A percentile compares a stretch with the other conserved stretches of the same genome.
Conservation (phyloP, 2,329 filamentous ascomycete genomes). For the Sphaceloma murrayae region DNA sequence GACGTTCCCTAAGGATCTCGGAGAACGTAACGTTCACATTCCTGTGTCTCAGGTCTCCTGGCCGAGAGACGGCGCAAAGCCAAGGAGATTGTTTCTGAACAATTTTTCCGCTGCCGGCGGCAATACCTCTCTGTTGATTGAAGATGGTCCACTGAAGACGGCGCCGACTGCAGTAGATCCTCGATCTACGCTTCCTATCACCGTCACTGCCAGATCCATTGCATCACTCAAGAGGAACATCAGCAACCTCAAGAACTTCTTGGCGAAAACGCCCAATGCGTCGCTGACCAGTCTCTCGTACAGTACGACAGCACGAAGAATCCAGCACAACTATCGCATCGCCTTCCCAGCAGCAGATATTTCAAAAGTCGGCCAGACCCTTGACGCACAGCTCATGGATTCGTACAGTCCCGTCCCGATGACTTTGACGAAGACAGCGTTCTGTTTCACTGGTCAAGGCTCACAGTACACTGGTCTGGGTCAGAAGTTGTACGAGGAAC, state of each 20-base stretch:
- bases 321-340: conserved; percentile 46
- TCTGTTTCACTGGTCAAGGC: conserved; percentile 45
- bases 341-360: conserved; percentile 40
- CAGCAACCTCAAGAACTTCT: conserved; percentile 37
- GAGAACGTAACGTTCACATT: conserved; percentile 45
- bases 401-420: conserved; percentile 45
- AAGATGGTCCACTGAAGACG: conserved; percentile 40
- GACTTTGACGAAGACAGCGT: conserved; percentile 42
- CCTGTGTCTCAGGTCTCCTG: conserved; percentile 37
- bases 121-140: conserved; percentile 44
- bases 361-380: conserved; percentile 36
- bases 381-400: conserved; percentile 41
- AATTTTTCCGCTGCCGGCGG: conserved; percentile 47
- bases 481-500: conserved; percentile 41
- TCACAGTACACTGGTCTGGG: conserved; percentile 45
- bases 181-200: conserved; percentile 38
- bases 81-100: conserved; percentile 44
- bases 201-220: conserved; percentile 43
- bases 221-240: conserved; percentile 45
- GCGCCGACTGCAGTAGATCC: conserved; percentile 36
- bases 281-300: conserved; percentile 43
- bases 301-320: conserved; percentile 44
- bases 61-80: conserved; percentile 39
- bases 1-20: conserved; percentile 44
- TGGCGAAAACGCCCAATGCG: conserved; percentile 37